Evolutionary conservation across 345 rosid genomes (phyloP), one percentile per base, ranked within the genome.

Genomic region (Camelina neglecta): DNA sequence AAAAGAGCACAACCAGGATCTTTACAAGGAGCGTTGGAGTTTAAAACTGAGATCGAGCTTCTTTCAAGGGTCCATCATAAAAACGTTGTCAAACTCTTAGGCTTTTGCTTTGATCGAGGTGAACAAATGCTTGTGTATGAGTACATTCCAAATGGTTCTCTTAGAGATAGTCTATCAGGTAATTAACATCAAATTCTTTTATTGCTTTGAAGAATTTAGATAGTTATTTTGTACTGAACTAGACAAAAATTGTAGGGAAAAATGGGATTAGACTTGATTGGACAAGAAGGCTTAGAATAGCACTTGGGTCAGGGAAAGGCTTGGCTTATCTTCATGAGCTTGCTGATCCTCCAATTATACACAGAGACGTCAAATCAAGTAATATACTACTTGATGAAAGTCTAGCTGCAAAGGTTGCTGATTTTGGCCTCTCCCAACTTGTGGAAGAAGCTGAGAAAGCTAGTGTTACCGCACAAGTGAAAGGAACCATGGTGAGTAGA

Each of bases 31-130:
- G 86, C 82, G 11, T 53, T 70, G 4, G 93, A 88, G 79, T 86
- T 90, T 81, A 90, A 90, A 76, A 90, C 84, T 60, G 93, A 88
- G 81, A 86, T 86, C 31, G 96, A 90, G 76, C 93, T 88, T 72
- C 86, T 88, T n/a, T 88, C 96, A 16, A 82, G 93, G 69, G 90
- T 90, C 74, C 91, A 88, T 72, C 96, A 88, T 71, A 88, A 81
- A 72, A 87, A 88, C 73, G 85, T 88, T 41, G 91, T 87, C n/a
- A 56, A 79, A 66, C 87, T 90, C 5, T 36, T 84, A 0, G 93
- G 93, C 20, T 90, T 90, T 75, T 88, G 90, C 75, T 87, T 77
- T 39, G 91, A 88, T 45, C 85, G 68, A 63, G 88, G 85, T 18
- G 65, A 60, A 60, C 65, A 60, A 36, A 60, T 60, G 65, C 65